Evolutionary conservation across 257 asterid genomes (phyloP), one percentile per base, ranked within the genome.

Genomic region (Solanum sitiens): DNA sequence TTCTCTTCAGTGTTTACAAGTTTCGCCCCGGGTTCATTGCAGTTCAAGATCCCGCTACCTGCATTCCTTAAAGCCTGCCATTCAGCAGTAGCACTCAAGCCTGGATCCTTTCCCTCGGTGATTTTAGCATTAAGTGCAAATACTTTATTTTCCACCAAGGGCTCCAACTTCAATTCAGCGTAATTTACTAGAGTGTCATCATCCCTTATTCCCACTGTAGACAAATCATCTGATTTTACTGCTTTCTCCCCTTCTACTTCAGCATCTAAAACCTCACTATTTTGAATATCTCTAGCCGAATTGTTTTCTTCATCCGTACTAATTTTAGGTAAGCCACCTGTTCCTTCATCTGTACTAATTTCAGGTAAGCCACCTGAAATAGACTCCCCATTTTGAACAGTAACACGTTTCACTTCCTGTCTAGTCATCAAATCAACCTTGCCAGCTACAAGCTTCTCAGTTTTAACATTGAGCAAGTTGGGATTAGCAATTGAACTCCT

Each of bases 61-160:
- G 94, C 93, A 88, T 86, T 92, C 88, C 92, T 91, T 89, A 95
- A 89, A 8, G 96, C 94, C 90, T 95, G 93, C 98, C 98, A 97
- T 87, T 92, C 98, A 7, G 88, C 89, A 85, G 93, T 94, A 44
- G 99, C 99, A 91, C 99, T 95, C 56, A 91, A 86, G 37, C 93
- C 92, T 72, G 93, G 90, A 90, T 95, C 94, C 70, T 91, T 95
- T 23, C 83, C 89, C 67, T 92, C 97, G 50, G 92, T 94, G 59
- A 93, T 88, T 91, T 94, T 97, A 1, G 98, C 99, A 90, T 95
- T 97, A 67, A 97, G 93, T 86, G 92, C 90, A 88, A 89, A 93
- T 59, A 87, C 94, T 86, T 91, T 95, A 83, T 88, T 92, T 89
- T 91, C 94, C 87, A 87, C 92, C 92, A 68, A 89, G 25, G 79